Base-by-base conservation (phyloP, 2,329 filamentous ascomycete genomes). In the Botrytis paeoniae region DNA sequence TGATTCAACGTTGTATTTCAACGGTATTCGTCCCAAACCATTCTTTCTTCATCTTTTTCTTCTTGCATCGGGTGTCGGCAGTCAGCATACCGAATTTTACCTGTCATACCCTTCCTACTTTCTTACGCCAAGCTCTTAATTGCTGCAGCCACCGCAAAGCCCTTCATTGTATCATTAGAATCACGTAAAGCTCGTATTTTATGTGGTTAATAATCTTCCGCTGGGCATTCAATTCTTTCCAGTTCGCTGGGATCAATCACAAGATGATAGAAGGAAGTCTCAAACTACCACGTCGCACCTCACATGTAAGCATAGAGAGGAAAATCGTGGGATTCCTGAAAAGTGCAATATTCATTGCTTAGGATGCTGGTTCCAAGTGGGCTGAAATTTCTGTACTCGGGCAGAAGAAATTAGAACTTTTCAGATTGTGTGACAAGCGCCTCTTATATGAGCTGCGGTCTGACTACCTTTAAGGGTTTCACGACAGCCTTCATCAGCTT, bases 401-500 rank as follows among this genome's bases (percentile, higher is more conserved):
- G 16, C 9, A 68, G 39, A 68, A 68, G 16, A 32, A 54, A 41
- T 41, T 25, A 20, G 48, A 18, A 18, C 39, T 29, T n/a, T 54
- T 32, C 25, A 32, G 35, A 54, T 9, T 54, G 63, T 41, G 62
- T 64, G 18, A 48, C 61, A 29, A n/a, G 18, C 61, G 39, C 39
- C 61, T 64, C 39, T 43, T 45, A 20, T 64, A 22, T 18, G 60
- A 35, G 62, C 62, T 64, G 41, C 41, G 18, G 41, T 37, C 41
- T 71, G 60, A 48, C 60, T 65, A n/a, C 16, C 22, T 63, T 29
- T 7, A 16, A 18, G 6, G 60, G 60, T 66, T 66, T 25, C 62
- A 66, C 29, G 45, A 48, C 69, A 65, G 59, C 45, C 39, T 66
- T 71, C 61, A 37, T 59, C 48, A 51, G 61, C 35, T 43, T 54